Base-by-base conservation (phyloP, 257 asterid species). In the Solanum bulbocastanum region DNA sequence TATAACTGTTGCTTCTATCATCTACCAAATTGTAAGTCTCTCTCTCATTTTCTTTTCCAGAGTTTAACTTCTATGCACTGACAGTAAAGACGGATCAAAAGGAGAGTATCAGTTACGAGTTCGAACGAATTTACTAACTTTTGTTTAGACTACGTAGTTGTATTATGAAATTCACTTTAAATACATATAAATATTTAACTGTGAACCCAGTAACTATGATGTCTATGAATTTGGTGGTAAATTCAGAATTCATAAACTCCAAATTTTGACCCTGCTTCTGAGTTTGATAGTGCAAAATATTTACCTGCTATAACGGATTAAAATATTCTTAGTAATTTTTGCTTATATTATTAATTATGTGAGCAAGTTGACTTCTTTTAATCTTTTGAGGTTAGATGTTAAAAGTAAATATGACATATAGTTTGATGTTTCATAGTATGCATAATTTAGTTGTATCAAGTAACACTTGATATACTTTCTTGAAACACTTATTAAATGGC, bases 1-100 rank as follows among this genome's bases (percentile, higher is more conserved):
- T 86, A 94, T 96, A 10, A 92, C 98, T 1, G 25, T 95, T 60
- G 98, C 98, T 86, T 96, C 99, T 10, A 73, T 93, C 83, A 90
- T 95, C 62, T 95, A 96, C 92, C 99, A 95, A 93, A 83, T 94
- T 16, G 98, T 96, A 86, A 84, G 84, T 39, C 18, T 8, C 82
- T 82, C 14, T 65, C 60, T 8, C 42, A 30, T 36, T 39, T 60
- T 85, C 8, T 42, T 13, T 27, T 35, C 10, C 5, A 3, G 25
- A 30, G 16, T 25, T 15, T 69, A 84, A 35, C 2, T n/a, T 62
- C 1, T 33, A 68, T 37, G 33, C 4, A 7, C 10, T 1, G 6
- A 58, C 35, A 33, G 1, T 2, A 33, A 1, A 10, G 8, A 0
- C 0, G 0, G 15, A 18, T 15, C 60, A 5, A 1, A 49, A 1